Percentiles rank a stretch among this genome's conserved stretches.
Conservation (phyloP, 106 monocot species). For the Apostasia shenzhenica region DNA sequence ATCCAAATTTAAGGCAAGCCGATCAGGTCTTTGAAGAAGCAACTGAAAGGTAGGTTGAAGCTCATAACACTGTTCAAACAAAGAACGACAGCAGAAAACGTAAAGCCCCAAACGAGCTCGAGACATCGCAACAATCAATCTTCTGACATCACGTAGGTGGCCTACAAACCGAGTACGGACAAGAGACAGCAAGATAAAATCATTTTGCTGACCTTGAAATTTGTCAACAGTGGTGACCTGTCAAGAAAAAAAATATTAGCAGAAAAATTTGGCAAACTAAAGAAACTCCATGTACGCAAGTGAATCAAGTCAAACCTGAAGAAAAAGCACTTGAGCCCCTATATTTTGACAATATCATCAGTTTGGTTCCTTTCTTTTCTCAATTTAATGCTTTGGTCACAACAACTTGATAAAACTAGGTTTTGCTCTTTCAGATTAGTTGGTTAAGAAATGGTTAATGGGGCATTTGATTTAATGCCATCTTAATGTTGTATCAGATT, state of each 20-base stretch:
- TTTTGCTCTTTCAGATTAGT: no score
- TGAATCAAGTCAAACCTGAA: no score
- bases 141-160: slow-evolving; percentile 91
- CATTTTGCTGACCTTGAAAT: slow-evolving; percentile 99
- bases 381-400: no score
- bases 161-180: slow-evolving; percentile 97
- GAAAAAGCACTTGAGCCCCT: no score
- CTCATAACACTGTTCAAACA: slow-evolving; percentile 97
- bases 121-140: slow-evolving; percentile 97
- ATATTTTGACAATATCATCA: no score
- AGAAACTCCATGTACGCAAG: no score
- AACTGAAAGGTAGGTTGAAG: slow-evolving; percentile 91
- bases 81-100: slow-evolving; percentile 73
- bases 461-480: no score
- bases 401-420: no score
- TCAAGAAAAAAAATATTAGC: neutral
- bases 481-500: no score
- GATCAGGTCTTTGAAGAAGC: slow-evolving; percentile 79
- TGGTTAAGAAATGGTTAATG: no score
- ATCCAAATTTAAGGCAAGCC: slow-evolving; percentile 63
- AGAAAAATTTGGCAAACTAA: neutral
- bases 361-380: no score
- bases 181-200: slow-evolving; percentile 89
- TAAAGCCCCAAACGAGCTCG: slow-evolving; percentile 92
- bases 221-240: slow-evolving; percentile 96